Evolutionary conservation across 2,329 filamentous ascomycete genomes (phyloP).

Genomic region (Penicillium nordicum): DNA sequence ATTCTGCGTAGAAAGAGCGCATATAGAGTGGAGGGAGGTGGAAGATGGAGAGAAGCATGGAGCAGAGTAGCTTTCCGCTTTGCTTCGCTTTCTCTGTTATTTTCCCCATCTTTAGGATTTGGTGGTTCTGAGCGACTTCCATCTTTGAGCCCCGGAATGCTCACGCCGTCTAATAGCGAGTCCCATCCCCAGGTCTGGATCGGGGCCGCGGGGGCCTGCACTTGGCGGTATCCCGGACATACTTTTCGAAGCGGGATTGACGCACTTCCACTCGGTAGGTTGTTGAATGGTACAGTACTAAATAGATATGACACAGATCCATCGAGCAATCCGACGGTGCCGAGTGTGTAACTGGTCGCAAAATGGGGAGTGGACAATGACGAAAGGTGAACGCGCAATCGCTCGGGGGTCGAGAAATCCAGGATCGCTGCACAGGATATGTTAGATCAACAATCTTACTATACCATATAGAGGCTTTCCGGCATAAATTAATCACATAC

Average conservation of each 20-base stretch:
- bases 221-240: slow-evolving; percentile 76
- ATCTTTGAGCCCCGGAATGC: slow-evolving; percentile 17
- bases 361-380: slow-evolving; percentile 91
- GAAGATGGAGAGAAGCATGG: slow-evolving; percentile 46
- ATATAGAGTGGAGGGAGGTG: slow-evolving; percentile 77
- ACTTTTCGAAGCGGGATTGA: slow-evolving; percentile 72
- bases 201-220: slow-evolving; percentile 50
- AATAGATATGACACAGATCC: slow-evolving; percentile 97
- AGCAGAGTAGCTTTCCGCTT: slow-evolving; percentile 43
- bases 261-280: slow-evolving; percentile 65
- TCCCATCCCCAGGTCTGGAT: slow-evolving; percentile 33
- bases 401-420: slow-evolving; percentile 80
- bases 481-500: slow-evolving; percentile 41
- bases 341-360: slow-evolving; percentile 87
- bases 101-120: slow-evolving; percentile 58
- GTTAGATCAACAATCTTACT: background rate
- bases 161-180: slow-evolving; percentile 28
- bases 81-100: slow-evolving; percentile 11
- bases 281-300: slow-evolving; percentile 73
- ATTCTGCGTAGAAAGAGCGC: slow-evolving; percentile 78
- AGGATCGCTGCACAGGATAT: slow-evolving; percentile 62
- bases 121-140: slow-evolving; percentile 34
- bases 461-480: background rate
- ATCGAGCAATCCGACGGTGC: slow-evolving; percentile 85
- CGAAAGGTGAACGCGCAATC: slow-evolving; percentile 80